Conservation (phyloP, 2,329 filamentous ascomycete species). For the Curvularia hawaiiensis region DNA sequence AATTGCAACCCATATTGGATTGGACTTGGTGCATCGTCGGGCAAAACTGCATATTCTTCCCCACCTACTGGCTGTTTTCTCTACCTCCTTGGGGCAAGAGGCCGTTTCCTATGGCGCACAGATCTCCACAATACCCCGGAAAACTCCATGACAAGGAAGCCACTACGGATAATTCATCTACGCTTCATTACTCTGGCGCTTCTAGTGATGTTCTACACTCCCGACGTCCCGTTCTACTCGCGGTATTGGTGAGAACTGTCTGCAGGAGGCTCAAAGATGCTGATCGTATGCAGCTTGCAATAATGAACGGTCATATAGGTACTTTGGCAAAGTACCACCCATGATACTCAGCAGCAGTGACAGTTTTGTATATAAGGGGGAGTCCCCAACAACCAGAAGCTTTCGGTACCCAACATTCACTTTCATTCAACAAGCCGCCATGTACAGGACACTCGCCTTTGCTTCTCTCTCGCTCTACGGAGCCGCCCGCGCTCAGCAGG, state of each 20-base stretch:
- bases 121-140: conserved; percentile 43
- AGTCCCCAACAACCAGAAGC: conserved; percentile 10
- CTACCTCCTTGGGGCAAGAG: conserved; percentile 35
- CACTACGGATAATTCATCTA: conserved; percentile 39
- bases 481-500: conserved; percentile 49
- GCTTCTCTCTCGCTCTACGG: conserved; percentile 49
- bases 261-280: conserved; percentile 16
- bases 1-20: conserved; percentile 21
- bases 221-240: conserved; percentile 40
- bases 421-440: conserved; percentile 40
- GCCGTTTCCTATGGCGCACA: conserved; percentile 29
- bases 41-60: conserved; percentile 16
- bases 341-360: conserved; percentile 11
- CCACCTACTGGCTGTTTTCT: conserved; percentile 23
- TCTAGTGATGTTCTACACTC: conserved; percentile 26
- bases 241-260: conserved; percentile 32
- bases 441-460: conserved; percentile 49
- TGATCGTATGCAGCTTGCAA: conserved; percentile 26
- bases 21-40: conserved; percentile 27
- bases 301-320: conserved; percentile 26
- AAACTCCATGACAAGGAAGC: conserved; percentile 36
- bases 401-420: conserved; percentile 36
- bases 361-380: conserved; percentile 36
- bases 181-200: conserved; percentile 37
- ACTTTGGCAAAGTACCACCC: conserved; percentile 19